Evolutionary conservation across 2,329 filamentous ascomycete genomes (phyloP).

Genomic region (Fusarium virguliforme): DNA sequence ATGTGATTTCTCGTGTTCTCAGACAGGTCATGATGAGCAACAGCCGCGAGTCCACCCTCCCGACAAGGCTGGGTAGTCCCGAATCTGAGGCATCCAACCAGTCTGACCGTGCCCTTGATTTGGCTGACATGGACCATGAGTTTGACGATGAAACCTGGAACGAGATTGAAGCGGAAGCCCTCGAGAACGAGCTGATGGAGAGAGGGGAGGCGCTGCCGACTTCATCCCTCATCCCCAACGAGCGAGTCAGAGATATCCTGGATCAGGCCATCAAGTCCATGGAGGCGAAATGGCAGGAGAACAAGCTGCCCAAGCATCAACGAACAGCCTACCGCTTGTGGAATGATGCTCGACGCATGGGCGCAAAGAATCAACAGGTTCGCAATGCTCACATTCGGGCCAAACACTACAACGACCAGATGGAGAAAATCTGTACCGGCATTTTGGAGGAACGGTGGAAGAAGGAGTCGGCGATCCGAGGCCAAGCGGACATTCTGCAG

Average conservation of each 20-base stretch:
- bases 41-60: constrained; percentile 31
- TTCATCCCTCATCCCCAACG: constrained; percentile 54
- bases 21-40: constrained; percentile 59
- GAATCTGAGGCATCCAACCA: constrained; percentile 22
- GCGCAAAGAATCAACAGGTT: constrained; percentile 59
- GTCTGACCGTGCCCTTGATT: constrained; percentile 26
- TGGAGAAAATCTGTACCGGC: constrained; percentile 69
- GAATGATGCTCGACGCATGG: constrained; percentile 67
- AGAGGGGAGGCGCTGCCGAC: constrained; percentile 9
- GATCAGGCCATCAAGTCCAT: constrained; percentile 68
- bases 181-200: constrained; percentile 27
- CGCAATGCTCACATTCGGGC: constrained; percentile 61
- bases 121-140: constrained; percentile 48
- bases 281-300: constrained; percentile 70
- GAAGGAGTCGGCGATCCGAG: constrained; percentile 66
- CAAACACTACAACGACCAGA: constrained; percentile 63
- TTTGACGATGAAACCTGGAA: constrained; percentile 71
- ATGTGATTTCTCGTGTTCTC: constrained; percentile 62
- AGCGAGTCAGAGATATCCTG: constrained; percentile 68
- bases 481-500: constrained; percentile 74
- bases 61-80: constrained; percentile 31
- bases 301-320: constrained; percentile 70
- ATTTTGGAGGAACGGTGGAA: constrained; percentile 70
- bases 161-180: constrained; percentile 69
- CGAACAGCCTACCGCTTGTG: constrained; percentile 74